Evolutionary conservation across 1,284 basidiomycete genomes (phyloP).

Genomic region (Microbotryum intermedium): DNA sequence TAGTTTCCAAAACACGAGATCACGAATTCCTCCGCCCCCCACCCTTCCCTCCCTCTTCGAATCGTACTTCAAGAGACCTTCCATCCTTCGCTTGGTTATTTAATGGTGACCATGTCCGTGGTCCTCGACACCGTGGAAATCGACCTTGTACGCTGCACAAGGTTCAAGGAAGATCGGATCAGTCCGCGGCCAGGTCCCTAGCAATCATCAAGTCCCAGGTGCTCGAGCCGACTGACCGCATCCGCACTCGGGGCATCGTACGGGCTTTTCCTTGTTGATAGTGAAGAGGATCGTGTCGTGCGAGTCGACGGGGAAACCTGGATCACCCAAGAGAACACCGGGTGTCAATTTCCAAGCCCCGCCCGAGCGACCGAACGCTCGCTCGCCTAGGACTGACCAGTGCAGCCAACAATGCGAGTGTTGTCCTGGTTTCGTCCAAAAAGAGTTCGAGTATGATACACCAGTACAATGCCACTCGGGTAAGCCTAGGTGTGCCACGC

Average conservation of each 20-base stretch:
- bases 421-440: constrained; percentile 49
- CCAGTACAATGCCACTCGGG: background rate
- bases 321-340: background rate
- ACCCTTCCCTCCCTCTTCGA: background rate
- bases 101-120: constrained; percentile 33
- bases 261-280: constrained; percentile 52
- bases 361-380: background rate
- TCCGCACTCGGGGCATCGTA: constrained; percentile 84
- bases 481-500: no score
- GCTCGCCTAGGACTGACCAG: constrained; percentile 47
- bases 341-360: background rate
- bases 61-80: background rate
- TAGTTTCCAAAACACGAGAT: background rate
- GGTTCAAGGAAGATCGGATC: background rate
- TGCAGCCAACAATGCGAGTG: constrained; percentile 79
- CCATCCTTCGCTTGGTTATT: background rate
- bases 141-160: constrained; percentile 32
- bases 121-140: constrained; percentile 32
- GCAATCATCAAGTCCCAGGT: background rate
- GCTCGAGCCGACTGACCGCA: constrained; percentile 54
- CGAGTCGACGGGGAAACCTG: constrained; percentile 63
- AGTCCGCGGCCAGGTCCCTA: background rate
- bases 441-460: background rate
- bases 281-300: constrained; percentile 41
- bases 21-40: no score